Percentiles rank a stretch among this genome's conserved stretches.
Evolutionary conservation across 108 stramenopile species (phyloP).

Genomic region (Nitzschia sp.): DNA sequence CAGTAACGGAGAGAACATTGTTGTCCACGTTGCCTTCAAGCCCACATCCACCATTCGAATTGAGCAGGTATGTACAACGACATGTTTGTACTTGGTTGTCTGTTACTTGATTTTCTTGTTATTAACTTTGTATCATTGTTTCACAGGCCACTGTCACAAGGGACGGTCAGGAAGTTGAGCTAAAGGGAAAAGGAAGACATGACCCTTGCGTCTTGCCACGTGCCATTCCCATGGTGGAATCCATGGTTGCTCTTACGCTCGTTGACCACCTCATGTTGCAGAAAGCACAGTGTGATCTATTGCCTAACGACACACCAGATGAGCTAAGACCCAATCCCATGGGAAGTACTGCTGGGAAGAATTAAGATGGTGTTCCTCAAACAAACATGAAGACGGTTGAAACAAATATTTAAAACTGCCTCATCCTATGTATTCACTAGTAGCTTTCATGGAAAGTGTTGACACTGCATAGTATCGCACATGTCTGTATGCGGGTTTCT

Average conservation of each 20-base stretch:
- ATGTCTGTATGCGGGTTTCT: no score
- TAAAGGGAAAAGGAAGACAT: constrained; percentile 96
- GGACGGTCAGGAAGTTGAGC: constrained; percentile 91
- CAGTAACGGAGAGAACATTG: constrained; percentile 95
- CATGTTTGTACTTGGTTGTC: neutral
- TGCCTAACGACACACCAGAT: constrained; percentile 61
- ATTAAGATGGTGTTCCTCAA: no score
- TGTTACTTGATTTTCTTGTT: neutral
- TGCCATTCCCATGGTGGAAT: constrained; percentile 96
- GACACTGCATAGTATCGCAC: no score
- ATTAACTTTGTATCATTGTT: neutral
- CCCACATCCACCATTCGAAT: constrained; percentile 95
- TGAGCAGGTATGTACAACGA: constrained; percentile 63
- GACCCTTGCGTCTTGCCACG: constrained; percentile 98
- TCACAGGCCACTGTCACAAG: constrained; percentile 87
- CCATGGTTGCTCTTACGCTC: constrained; percentile 96
- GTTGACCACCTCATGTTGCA: constrained; percentile 96
- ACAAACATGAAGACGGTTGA: no score
- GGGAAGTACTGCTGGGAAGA: constrained; percentile 64
- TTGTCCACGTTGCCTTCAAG: constrained; percentile 95
- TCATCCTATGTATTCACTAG: no score
- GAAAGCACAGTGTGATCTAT: constrained; percentile 84
- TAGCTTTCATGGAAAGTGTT: no score
- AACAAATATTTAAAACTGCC: no score
- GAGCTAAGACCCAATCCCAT: constrained; percentile 81